Base-by-base conservation (phyloP, 2,329 filamentous ascomycete genomes). In the Zymoseptoria brevis region DNA sequence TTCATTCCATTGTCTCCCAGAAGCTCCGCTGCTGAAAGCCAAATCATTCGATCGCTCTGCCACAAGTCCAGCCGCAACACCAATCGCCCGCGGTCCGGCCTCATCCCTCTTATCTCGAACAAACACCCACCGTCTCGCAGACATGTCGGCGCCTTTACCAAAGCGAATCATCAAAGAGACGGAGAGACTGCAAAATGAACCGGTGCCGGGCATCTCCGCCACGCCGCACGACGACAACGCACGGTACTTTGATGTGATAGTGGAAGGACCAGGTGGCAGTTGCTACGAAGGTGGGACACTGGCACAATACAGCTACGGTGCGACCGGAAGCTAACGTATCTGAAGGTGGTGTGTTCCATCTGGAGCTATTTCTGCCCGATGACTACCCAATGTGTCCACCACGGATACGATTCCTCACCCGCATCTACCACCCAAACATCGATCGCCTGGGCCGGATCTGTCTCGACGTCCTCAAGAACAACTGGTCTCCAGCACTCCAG, bases 141-240 rank as follows among this genome's bases (percentile, higher is more conserved):
- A 24, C 62, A 81, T 81, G 89, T 86, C 90, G 64, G 68, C 69
- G 13, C 69, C 70, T 51, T 81, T 99, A 66, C 93, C 94, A 30
- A 99, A 99, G 82, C 84, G 94, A 73, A 99, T 99, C 72, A 84
- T 97, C 72, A 99, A 99, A 79, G 95, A 99, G 83, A 99, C 94
- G 19, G 93, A 99, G 79, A 87, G 94, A 72, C 83, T 99, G 68
- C 92, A 96, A 85, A 89, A 90, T 64, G 94, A 99, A 77, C 94
- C 94, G 64, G 94, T 99, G 30, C 91, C 93, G 29, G 94, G 94
- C 62, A 99, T 99, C 77, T 96, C 90, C 71, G 94, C 94, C 54
- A 81, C 95, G 56, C 95, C 95, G 54, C 94, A 97, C 75, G 91
- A 96, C 70, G 94, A 99, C 70, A 99, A 99, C 77, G 84, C 97